Evolutionary conservation across 139 green algal species (phyloP).

Genomic region (Coelastrella sp.): DNA sequence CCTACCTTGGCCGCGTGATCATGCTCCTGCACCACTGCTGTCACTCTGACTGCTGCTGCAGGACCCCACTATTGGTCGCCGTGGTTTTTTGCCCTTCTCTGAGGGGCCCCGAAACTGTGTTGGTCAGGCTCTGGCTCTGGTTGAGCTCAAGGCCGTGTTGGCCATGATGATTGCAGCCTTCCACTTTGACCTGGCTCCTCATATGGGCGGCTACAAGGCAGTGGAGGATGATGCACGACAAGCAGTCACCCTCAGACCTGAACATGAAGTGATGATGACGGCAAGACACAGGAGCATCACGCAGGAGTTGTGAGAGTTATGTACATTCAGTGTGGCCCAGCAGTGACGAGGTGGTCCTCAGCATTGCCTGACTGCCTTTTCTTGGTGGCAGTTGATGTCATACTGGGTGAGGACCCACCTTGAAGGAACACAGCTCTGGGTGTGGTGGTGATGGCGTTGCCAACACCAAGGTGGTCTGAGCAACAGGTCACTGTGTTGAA

Average conservation of each 20-base stretch:
- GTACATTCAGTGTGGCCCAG: too few relatives aligned
- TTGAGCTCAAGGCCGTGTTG: conserved; percentile 55
- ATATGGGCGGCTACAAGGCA: conserved; percentile 44
- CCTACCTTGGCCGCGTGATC: too few relatives aligned
- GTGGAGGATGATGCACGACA: conserved; percentile 41
- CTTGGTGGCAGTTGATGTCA: too few relatives aligned
- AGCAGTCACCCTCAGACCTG: conserved; percentile 54
- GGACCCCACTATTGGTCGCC: conserved; percentile 19
- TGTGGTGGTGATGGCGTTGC: too few relatives aligned
- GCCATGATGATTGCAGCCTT: conserved; percentile 50
- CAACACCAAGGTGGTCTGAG: too few relatives aligned
- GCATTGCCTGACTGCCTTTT: too few relatives aligned
- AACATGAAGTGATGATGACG: conserved; percentile 49
- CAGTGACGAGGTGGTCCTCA: too few relatives aligned
- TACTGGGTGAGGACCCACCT: too few relatives aligned
- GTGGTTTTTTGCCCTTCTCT: conserved; percentile 56
- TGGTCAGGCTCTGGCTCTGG: conserved; percentile 51
- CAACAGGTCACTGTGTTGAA: too few relatives aligned
- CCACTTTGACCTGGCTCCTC: conserved; percentile 37
- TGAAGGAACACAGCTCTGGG: too few relatives aligned
- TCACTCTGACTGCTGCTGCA: not conserved
- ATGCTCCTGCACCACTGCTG: too few relatives aligned
- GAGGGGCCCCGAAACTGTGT: conserved; percentile 58
- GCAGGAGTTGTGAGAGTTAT: not conserved
- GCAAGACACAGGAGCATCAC: conserved; percentile 9